Conservation (phyloP, 345 rosid genomes). For the Citrus trifoliata region DNA sequence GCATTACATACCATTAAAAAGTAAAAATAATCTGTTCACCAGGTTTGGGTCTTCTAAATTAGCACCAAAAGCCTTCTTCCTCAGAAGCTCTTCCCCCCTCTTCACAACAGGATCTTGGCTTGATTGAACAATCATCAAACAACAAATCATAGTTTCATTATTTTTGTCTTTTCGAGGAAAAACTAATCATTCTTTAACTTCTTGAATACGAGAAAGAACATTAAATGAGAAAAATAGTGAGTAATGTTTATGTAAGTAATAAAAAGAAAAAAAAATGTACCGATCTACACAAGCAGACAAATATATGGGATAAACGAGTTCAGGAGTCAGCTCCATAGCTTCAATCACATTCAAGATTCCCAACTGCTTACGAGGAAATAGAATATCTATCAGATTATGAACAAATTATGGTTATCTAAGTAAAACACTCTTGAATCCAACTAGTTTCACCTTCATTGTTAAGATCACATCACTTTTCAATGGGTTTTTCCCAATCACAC, state of each 20-base stretch:
- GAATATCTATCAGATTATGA: neutral
- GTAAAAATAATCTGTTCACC: conserved; percentile 62
- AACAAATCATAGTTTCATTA: conserved; percentile 13
- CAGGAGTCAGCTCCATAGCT: conserved; percentile 67
- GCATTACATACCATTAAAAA: conserved; percentile 70
- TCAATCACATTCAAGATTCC: conserved; percentile 89
- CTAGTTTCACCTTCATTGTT: conserved; percentile 59
- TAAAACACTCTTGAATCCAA: conserved; percentile 13
- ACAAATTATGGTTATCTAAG: neutral
- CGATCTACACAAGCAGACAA: conserved; percentile 74
- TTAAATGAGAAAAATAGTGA: conserved; percentile 1
- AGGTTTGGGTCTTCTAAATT: conserved; percentile 76
- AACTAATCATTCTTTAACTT: neutral
- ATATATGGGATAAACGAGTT: conserved; percentile 76
- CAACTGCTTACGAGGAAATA: conserved; percentile 43
- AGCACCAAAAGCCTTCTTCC: conserved; percentile 65
- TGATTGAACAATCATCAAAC: conserved; percentile 34
- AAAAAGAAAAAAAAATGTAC: conserved; percentile 30
- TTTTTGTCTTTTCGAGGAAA: neutral
- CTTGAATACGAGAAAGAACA: conserved; percentile 8
- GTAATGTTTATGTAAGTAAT: neutral
- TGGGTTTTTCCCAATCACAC: conserved; percentile 65
- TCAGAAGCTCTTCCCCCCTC: conserved; percentile 87
- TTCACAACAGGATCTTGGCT: conserved; percentile 85
- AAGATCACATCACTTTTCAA: conserved; percentile 69